phyloP scores from a whole-genome alignment of 2,329 filamentous ascomycete genomes.

The Pseudopithomyces chartarum region DNA sequence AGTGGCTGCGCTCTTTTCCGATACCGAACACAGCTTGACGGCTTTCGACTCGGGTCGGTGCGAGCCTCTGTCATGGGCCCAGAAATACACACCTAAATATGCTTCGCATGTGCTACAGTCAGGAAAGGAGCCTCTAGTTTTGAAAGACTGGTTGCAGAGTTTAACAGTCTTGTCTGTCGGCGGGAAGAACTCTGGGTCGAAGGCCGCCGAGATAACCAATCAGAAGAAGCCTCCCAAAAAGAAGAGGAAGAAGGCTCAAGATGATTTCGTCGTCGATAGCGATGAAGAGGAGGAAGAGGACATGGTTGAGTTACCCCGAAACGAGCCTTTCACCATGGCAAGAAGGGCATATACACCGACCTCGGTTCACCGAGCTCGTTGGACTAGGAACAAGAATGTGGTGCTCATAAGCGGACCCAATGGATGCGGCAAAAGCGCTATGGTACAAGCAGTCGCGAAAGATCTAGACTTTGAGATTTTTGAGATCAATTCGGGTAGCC shows the following conservation, averaged over 20 bases:
- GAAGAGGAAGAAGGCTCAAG: conserved; percentile 63
- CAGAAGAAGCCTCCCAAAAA: conserved; percentile 53
- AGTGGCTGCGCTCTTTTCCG: conserved; percentile 62
- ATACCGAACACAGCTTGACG: conserved; percentile 67
- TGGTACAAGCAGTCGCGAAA: conserved; percentile 88
- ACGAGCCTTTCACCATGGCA: conserved; percentile 37
- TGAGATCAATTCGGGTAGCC: conserved; percentile 84
- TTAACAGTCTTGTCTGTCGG: conserved; percentile 79
- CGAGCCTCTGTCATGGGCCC: conserved; percentile 74
- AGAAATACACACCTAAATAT: conserved; percentile 79
- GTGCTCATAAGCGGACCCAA: conserved; percentile 88
- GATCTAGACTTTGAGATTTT: conserved; percentile 94
- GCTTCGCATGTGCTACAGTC: conserved; percentile 76
- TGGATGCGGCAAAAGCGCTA: conserved; percentile 91
- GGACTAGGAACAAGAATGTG: conserved; percentile 64
- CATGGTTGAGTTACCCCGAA: conserved; percentile 69
- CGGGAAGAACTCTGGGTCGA: conserved; percentile 50
- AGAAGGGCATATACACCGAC: conserved; percentile 41
- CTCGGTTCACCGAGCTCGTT: conserved; percentile 39
- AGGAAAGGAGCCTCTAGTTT: conserved; percentile 69
- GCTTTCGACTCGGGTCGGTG: conserved; percentile 81
- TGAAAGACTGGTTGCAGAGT: conserved; percentile 81
- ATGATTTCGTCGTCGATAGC: conserved; percentile 43
- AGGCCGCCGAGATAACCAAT: conserved; percentile 16
- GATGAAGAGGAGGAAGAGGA: conserved; percentile 41